Base-by-base conservation (phyloP, 2,329 filamentous ascomycete species). In the Talaromyces sp. region DNA sequence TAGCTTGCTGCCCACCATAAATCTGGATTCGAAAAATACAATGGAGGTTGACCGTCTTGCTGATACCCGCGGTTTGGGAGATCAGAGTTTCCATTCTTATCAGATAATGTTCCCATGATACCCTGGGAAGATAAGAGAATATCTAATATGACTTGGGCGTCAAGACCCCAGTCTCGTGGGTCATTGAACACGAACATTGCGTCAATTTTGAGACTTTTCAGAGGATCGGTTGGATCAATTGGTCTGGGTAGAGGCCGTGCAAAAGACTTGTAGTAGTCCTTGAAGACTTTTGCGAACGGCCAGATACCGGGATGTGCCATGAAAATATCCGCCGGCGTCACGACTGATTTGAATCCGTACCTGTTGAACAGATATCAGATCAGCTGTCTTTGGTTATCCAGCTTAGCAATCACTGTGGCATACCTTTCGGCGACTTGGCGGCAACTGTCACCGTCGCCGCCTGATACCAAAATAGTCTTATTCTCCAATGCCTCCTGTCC, bases 121-220 rank as follows among this genome's bases (percentile, higher is more conserved):
- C 94, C 94, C n/a, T 81, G 67, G 17, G 84, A 79, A 0, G 92
- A 96, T 40, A 96, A 80, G 6, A 97, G 78, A 10, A 96, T 77
- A 72, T 99, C 94, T 56, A 88, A 74, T 58, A 97, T 88, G 65
- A 97, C 78, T 69, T 96, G 89, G 2, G 85, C 85, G 72, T 97
- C 93, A 9, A 97, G 81, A 0, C 89, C 91, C 94, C 94, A 99
- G 77, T 99, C 94, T 57, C 94, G 84, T 3, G 94, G 92, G 73
- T 97, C 94, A 71, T 96, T 96, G 81, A 93, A 97, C 6, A 97
- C 88, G 67, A 97, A 88, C 28, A 97, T 84, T 28, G 92, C 91
- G 68, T 96, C 91, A 64, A 99, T 88, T 65, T 90, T 91, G 50
- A 93, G 80, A 17, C 78, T 80, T 13, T 77, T 75, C 0, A 73